Percentiles rank a stretch among this genome's conserved stretches.
Conservation (phyloP, 768 basidiomycete genomes). For the Amanita fuliginea region DNA sequence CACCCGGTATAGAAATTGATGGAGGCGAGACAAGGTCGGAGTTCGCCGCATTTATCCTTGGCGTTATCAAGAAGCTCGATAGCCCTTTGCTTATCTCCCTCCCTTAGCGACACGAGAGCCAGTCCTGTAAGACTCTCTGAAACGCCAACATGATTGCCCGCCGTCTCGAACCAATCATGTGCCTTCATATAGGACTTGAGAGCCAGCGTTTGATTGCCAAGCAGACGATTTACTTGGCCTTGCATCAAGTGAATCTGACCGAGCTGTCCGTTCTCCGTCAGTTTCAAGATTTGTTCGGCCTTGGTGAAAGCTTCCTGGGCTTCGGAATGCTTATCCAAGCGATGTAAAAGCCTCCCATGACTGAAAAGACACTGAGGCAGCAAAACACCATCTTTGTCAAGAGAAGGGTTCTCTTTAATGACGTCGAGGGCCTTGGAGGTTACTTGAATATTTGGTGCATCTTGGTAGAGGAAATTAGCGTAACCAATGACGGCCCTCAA, state of each 20-base stretch:
- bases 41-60: neutral
- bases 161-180: neutral
- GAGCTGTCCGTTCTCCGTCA: neutral
- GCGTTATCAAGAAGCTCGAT: neutral
- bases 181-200: neutral
- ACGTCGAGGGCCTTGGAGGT: neutral
- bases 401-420: neutral
- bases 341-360: neutral
- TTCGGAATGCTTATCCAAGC: neutral
- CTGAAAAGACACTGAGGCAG: neutral
- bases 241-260: neutral
- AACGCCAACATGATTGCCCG: neutral
- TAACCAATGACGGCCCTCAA: neutral
- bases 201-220: neutral
- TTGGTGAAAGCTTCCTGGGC: neutral
- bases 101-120: neutral
- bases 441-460: neutral
- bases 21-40: neutral
- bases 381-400: neutral
- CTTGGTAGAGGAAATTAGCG: neutral
- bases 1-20: neutral
- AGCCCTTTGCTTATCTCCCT: neutral
- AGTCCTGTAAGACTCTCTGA: neutral
- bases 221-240: neutral
- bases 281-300: neutral